These are phyloP conservation scores for Blastomyces emzantsi DNA, from an alignment of 2,329 filamentous ascomycete species.

Conservation along the genomic window DNA sequence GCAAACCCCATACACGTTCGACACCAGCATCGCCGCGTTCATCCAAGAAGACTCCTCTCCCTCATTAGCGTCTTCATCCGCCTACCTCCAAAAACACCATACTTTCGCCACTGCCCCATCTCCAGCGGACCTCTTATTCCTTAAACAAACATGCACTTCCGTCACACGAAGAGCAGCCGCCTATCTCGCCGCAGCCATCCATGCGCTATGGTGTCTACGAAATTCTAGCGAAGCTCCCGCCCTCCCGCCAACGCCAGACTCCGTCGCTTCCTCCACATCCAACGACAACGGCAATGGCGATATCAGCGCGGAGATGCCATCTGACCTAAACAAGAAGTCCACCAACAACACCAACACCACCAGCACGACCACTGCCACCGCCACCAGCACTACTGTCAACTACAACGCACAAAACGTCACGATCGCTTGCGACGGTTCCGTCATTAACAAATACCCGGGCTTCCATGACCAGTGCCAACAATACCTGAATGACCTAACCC, in stretches of 20 bases:
- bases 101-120: conserved; percentile 39
- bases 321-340: conserved; percentile 25
- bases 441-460: conserved; percentile 44
- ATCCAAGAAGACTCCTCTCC: conserved; percentile 43
- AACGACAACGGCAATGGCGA: not conserved
- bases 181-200: conserved; percentile 54
- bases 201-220: conserved; percentile 52
- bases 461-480: conserved; percentile 38
- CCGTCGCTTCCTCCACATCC: conserved; percentile 15
- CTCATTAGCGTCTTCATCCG: conserved; percentile 31
- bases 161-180: conserved; percentile 53
- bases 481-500: conserved; percentile 36
- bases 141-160: conserved; percentile 44
- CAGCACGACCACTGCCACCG: too few relatives aligned
- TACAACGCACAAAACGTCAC: conserved; percentile 27
- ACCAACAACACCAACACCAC: conserved; percentile 18
- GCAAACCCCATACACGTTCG: conserved; percentile 49
- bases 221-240: conserved; percentile 37
- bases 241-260: conserved; percentile 17
- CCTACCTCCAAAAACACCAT: conserved; percentile 45
- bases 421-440: conserved; percentile 45
- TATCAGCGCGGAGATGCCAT: not conserved
- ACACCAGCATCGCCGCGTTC: conserved; percentile 50
- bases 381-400: not conserved
- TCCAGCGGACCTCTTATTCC: conserved; percentile 45